phyloP scores from a whole-genome alignment of 768 basidiomycete genomes.

The Boletus eberwhitei region DNA sequence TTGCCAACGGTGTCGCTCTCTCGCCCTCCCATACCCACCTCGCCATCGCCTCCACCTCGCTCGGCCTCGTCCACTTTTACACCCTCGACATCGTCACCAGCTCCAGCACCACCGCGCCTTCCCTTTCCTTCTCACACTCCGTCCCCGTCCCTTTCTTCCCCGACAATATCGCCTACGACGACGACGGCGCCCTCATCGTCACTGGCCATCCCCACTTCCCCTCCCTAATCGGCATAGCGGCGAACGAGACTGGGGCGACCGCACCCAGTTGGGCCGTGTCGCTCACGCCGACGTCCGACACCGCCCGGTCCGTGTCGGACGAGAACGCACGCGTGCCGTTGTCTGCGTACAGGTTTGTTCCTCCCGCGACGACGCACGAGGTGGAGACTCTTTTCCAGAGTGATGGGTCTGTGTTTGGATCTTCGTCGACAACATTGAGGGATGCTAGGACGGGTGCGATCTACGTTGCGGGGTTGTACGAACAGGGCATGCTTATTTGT shows the following conservation, averaged over 20 bases:
- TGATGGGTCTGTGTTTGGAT: constrained; percentile 56
- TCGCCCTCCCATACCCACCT: constrained; percentile 48
- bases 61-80: constrained; percentile 50
- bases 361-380: constrained; percentile 35
- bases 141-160: constrained; percentile 55
- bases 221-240: constrained; percentile 43
- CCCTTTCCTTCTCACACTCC: constrained; percentile 36
- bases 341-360: constrained; percentile 42
- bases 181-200: constrained; percentile 48
- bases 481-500: constrained; percentile 53
- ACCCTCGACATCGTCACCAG: constrained; percentile 38
- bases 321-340: constrained; percentile 33
- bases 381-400: constrained; percentile 73
- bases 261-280: constrained; percentile 61
- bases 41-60: constrained; percentile 56
- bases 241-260: constrained; percentile 36
- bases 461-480: constrained; percentile 59
- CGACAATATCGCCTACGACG: constrained; percentile 60
- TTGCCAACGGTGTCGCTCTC: constrained; percentile 67
- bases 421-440: constrained; percentile 49
- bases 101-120: constrained; percentile 29
- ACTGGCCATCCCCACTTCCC: constrained; percentile 67
- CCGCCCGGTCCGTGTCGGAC: not conserved
- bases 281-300: constrained; percentile 30
- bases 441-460: constrained; percentile 48